phyloP scores from a whole-genome alignment of 73 alveolate species.

The Symbiodinium natans region DNA sequence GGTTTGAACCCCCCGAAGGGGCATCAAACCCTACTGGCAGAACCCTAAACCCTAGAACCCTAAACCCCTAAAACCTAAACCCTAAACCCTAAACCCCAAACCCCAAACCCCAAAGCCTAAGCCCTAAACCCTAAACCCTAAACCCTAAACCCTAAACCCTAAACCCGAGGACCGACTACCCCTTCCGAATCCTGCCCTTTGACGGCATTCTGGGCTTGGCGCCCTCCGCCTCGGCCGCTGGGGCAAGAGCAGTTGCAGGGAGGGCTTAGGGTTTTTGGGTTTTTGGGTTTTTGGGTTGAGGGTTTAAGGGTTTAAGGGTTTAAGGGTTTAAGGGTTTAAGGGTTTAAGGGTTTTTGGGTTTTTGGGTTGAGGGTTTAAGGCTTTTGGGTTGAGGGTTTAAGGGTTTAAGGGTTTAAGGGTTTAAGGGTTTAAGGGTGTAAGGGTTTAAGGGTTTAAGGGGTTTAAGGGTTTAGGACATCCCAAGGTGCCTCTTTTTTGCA shows the following conservation, averaged over 20 bases:
- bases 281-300: background rate
- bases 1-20: background rate
- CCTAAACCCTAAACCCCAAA: background rate
- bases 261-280: background rate
- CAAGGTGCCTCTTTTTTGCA: too few species aligned
- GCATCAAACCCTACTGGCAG: background rate
- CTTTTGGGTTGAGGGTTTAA: background rate
- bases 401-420: background rate
- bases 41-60: background rate
- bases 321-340: background rate
- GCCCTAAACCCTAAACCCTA: background rate
- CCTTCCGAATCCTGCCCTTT: conserved; percentile 89
- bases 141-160: background rate
- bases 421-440: background rate
- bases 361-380: background rate
- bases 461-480: too few species aligned
- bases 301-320: background rate
- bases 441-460: too few species aligned
- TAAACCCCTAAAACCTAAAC: background rate
- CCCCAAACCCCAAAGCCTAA: background rate
- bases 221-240: conserved; percentile 49
- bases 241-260: background rate
- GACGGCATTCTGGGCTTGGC: conserved; percentile 91
- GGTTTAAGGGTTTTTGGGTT: background rate
- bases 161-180: conserved; percentile 50